These are phyloP conservation scores for Vaccinium myrtillus DNA, from an alignment of 148 eudicot genomes.

Conservation along the genomic window DNA sequence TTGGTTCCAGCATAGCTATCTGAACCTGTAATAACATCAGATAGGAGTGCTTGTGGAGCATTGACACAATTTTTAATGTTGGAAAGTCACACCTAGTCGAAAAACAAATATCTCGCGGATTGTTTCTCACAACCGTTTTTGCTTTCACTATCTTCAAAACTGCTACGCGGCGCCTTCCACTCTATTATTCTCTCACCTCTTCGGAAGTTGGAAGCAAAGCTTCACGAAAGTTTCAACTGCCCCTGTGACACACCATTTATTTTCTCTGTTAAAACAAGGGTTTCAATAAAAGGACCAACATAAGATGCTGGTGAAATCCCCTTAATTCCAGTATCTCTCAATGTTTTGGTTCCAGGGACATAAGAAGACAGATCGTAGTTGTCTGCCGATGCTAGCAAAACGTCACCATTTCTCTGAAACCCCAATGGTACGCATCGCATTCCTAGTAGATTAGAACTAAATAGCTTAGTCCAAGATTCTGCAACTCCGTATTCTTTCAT, in stretches of 20 bases:
- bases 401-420: slow-evolving; percentile 29
- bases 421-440: slow-evolving; percentile 6
- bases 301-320: slow-evolving; percentile 24
- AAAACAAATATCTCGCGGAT: no score
- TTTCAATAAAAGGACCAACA: slow-evolving; percentile 12
- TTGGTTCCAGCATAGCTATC: no score
- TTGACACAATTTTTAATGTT: background rate
- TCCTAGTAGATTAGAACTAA: slow-evolving; percentile 9
- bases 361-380: slow-evolving; percentile 10
- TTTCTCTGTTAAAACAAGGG: background rate
- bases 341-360: slow-evolving; percentile 17
- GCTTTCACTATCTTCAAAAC: no score
- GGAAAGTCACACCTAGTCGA: background rate
- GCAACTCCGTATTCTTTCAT: slow-evolving; percentile 33
- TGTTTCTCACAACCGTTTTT: no score
- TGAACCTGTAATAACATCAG: no score
- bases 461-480: slow-evolving; percentile 30
- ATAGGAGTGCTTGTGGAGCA: background rate
- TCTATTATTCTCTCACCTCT: background rate
- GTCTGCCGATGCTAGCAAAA: slow-evolving; percentile 12
- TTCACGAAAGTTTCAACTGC: background rate
- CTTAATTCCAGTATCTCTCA: slow-evolving; percentile 15
- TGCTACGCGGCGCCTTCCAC: background rate
- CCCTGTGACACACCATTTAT: background rate
- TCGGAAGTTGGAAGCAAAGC: background rate